A percentile compares a stretch with the other conserved stretches of the same genome.
phyloP scores from a whole-genome alignment of 768 basidiomycete genomes.

The Artomyces pyxidatus region DNA sequence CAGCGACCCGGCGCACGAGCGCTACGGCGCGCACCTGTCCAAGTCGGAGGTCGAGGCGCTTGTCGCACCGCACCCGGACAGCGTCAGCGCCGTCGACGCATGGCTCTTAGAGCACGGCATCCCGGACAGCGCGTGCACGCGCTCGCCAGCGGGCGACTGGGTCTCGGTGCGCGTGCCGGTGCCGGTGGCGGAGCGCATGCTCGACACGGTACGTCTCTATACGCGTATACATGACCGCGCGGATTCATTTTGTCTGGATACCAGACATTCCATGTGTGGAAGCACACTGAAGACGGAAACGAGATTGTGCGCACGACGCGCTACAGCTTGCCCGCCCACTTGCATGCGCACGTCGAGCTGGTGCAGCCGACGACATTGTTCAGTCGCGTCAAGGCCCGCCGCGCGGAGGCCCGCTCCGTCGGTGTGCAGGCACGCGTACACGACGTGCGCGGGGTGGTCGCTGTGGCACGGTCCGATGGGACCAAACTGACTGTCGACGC shows the following conservation, averaged over 20 bases:
- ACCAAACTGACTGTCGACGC: conserved; percentile 15
- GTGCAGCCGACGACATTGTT: conserved; percentile 72
- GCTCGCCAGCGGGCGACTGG: conserved; percentile 64
- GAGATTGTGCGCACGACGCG: conserved; percentile 55
- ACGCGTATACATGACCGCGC: background rate
- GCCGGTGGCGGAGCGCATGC: conserved; percentile 54
- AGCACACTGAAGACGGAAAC: conserved; percentile 44
- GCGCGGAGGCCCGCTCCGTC: conserved; percentile 30
- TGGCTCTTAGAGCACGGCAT: conserved; percentile 58
- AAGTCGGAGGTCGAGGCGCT: conserved; percentile 50
- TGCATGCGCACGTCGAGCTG: conserved; percentile 56
- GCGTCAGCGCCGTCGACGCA: conserved; percentile 40
- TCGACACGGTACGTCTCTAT: conserved; percentile 46
- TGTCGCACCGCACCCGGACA: conserved; percentile 43
- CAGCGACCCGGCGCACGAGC: conserved; percentile 13
- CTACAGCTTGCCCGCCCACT: conserved; percentile 54
- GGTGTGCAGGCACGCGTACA: background rate
- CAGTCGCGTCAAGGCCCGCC: conserved; percentile 35
- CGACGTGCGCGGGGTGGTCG: too few relatives aligned
- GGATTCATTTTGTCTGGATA: background rate
- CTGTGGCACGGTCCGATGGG: background rate
- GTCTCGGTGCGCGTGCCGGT: conserved; percentile 52
- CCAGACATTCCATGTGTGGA: conserved; percentile 59
- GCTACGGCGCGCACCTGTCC: conserved; percentile 29
- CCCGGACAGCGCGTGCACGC: conserved; percentile 27